phyloP scores from a whole-genome alignment of 495 filamentous ascomycete species.

The Trichoderma reesei region DNA sequence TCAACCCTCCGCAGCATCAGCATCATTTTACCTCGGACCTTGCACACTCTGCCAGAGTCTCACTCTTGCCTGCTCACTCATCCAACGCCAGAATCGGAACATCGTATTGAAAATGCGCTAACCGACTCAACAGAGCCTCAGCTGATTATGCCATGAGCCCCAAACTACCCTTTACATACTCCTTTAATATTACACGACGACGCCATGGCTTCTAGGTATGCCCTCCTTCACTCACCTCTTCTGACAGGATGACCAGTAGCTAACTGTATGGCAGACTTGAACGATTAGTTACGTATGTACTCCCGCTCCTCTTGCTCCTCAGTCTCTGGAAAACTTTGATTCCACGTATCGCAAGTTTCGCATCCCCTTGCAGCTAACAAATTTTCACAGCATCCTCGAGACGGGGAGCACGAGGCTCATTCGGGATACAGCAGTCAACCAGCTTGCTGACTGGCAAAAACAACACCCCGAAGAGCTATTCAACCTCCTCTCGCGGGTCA shows the following conservation, averaged over 20 bases:
- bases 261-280: conserved; percentile 54
- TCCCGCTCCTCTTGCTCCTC: conserved; percentile 11
- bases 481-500: conserved; percentile 88
- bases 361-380: not conserved
- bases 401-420: conserved; percentile 92
- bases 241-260: conserved; percentile 18
- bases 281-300: conserved; percentile 84
- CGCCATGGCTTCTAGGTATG: conserved; percentile 46
- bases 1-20: not conserved
- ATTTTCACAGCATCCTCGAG: conserved; percentile 65
- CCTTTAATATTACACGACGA: conserved; percentile 4
- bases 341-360: not conserved
- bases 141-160: not conserved
- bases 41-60: not conserved
- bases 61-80: not conserved
- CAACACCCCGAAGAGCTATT: conserved; percentile 95
- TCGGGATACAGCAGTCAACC: conserved; percentile 89
- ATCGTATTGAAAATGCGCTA: not conserved
- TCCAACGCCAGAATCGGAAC: not conserved
- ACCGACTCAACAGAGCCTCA: not conserved
- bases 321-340: not conserved
- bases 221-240: conserved; percentile 9
- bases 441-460: conserved; percentile 94
- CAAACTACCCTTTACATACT: not conserved
- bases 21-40: not conserved